Conservation (phyloP, 371 early-diverging fungal species). For the Circinella minor region DNA sequence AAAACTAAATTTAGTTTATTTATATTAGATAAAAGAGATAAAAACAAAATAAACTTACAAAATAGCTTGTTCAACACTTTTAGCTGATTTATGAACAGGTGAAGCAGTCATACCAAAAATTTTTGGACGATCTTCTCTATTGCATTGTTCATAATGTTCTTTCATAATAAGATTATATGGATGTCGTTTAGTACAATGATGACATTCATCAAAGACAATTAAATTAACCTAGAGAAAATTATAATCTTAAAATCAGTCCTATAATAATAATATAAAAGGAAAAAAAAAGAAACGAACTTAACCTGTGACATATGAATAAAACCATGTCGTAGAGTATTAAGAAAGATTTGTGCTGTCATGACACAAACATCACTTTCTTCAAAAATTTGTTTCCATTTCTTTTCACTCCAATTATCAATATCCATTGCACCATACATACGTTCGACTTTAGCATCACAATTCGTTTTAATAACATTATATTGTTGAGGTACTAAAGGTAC, state of each 20-base stretch:
- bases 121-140: slow-evolving; percentile 64
- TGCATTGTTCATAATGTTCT: slow-evolving; percentile 66
- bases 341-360: slow-evolving; percentile 87
- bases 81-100: slow-evolving; percentile 64
- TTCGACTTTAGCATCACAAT: slow-evolving; percentile 65
- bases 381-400: slow-evolving; percentile 62
- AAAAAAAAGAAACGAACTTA: no score
- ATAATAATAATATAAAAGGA: no score
- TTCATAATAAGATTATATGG: slow-evolving; percentile 87
- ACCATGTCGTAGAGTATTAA: slow-evolving; percentile 76
- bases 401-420: slow-evolving; percentile 63
- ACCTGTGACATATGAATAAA: slow-evolving; percentile 69
- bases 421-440: slow-evolving; percentile 73
- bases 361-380: slow-evolving; percentile 76
- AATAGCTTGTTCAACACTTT: slow-evolving; percentile 39
- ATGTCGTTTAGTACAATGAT: slow-evolving; percentile 85
- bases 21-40: neutral
- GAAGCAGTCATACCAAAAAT: slow-evolving; percentile 96
- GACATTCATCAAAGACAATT: slow-evolving; percentile 93
- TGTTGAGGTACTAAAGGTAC: slow-evolving; percentile 91
- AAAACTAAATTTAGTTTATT: slow-evolving; percentile 22
- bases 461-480: slow-evolving; percentile 66
- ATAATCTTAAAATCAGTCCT: neutral
- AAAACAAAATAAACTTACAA: slow-evolving; percentile 29
- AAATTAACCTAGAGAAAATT: slow-evolving; percentile 61